These are phyloP conservation scores for Trypanosoma congolense DNA, from an alignment of 208 protist genomes.

Conservation along the genomic window DNA sequence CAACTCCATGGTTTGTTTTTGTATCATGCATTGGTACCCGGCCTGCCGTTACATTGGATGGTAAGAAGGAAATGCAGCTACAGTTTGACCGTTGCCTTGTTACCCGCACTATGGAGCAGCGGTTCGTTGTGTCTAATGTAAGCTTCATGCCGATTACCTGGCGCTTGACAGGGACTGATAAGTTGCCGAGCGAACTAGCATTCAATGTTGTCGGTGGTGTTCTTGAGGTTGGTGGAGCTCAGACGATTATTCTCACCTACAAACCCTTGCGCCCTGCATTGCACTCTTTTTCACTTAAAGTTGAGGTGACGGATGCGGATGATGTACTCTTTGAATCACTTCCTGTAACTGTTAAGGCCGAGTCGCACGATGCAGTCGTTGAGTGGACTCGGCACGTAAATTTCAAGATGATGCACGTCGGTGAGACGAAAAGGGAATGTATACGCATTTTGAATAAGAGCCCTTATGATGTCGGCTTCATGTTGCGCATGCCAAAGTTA, in stretches of 20 bases:
- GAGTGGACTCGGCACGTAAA: slow-evolving; percentile 88
- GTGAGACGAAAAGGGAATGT: slow-evolving; percentile 68
- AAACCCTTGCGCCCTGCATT: slow-evolving; percentile 65
- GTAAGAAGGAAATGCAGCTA: slow-evolving; percentile 55
- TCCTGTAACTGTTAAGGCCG: slow-evolving; percentile 77
- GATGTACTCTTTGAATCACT: slow-evolving; percentile 60
- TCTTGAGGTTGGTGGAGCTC: slow-evolving; percentile 53
- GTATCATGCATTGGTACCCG: slow-evolving; percentile 80
- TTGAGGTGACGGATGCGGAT: slow-evolving; percentile 55
- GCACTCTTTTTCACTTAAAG: slow-evolving; percentile 50
- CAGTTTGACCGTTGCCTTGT: slow-evolving; percentile 84
- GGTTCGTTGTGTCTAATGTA: slow-evolving; percentile 69
- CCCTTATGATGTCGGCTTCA: slow-evolving; percentile 91
- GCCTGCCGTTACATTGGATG: slow-evolving; percentile 77
- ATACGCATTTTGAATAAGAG: slow-evolving; percentile 90
- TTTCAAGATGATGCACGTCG: slow-evolving; percentile 88
- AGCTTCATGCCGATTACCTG: slow-evolving; percentile 76
- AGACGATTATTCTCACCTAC: slow-evolving; percentile 62
- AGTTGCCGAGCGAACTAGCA: slow-evolving; percentile 67
- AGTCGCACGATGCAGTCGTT: slow-evolving; percentile 90
- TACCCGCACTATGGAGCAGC: slow-evolving; percentile 31
- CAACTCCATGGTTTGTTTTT: slow-evolving; percentile 80
- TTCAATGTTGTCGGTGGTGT: slow-evolving; percentile 58
- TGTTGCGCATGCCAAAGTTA: slow-evolving; percentile 70
- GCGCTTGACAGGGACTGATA: slow-evolving; percentile 50